A percentile compares a stretch with the other conserved stretches of the same genome.
These are phyloP conservation scores for Musa schizocarpa DNA, from an alignment of 176 grass and related monocot genomes.

Conservation along the genomic window DNA sequence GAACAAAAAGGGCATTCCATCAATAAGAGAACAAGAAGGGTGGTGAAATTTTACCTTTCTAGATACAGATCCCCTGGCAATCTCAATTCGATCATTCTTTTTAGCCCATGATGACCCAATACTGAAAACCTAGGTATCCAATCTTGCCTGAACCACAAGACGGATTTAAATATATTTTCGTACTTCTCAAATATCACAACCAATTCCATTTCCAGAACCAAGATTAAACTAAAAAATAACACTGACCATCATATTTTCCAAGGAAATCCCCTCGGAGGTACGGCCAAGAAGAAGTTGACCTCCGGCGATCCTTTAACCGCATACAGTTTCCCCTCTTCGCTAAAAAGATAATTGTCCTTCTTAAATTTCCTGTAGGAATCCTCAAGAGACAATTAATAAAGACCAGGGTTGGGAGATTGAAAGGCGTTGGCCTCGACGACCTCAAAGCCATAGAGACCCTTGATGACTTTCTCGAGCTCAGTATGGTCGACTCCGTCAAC, in stretches of 20 bases:
- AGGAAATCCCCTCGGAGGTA: slow-evolving; percentile 55
- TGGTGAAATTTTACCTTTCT: not conserved
- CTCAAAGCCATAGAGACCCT: slow-evolving; percentile 68
- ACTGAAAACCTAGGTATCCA: slow-evolving; percentile 7
- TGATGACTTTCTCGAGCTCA: slow-evolving; percentile 69
- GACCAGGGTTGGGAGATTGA: not conserved
- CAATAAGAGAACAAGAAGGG: not conserved
- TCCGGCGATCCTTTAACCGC: slow-evolving; percentile 54
- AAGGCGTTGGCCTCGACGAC: slow-evolving; percentile 39
- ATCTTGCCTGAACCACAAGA: not conserved
- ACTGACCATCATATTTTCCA: slow-evolving; percentile 46
- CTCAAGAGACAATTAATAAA: not conserved
- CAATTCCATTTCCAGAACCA: not conserved
- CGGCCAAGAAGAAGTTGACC: slow-evolving; percentile 43
- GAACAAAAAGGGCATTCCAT: no score
- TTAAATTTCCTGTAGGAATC: slow-evolving; percentile 43
- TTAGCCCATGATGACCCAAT: slow-evolving; percentile 8
- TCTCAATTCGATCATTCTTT: slow-evolving; percentile 5
- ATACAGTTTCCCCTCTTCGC: slow-evolving; percentile 70
- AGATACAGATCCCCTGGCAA: slow-evolving; percentile 2
- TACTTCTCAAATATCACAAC: no score
- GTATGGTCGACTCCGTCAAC: slow-evolving; percentile 48
- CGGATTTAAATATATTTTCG: no score
- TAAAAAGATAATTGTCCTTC: slow-evolving; percentile 58
- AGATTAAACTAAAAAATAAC: slow-evolving; percentile 13